Percentiles rank a stretch among this genome's conserved stretches.
Evolutionary conservation across 805 yeast species (phyloP).

Genomic region (Zygoascus bituminiphila): DNA sequence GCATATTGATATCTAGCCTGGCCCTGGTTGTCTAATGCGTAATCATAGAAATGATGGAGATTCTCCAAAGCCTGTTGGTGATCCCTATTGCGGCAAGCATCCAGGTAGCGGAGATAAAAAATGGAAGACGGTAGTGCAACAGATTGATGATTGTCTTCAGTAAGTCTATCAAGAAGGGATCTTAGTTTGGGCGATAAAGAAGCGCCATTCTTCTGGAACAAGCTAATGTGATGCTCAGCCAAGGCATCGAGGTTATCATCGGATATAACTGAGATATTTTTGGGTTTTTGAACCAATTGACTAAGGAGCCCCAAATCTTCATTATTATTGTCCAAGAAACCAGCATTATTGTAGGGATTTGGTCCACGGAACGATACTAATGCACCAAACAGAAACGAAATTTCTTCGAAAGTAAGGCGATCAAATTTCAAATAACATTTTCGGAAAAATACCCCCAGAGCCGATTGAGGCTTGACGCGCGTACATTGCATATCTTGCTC

Average conservation of each 20-base stretch:
- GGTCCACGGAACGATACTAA: constrained; percentile 27
- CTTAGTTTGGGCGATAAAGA: constrained; percentile 35
- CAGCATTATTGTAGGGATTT: neutral
- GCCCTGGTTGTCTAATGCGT: constrained; percentile 59
- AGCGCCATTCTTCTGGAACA: constrained; percentile 40
- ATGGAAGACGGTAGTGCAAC: constrained; percentile 34
- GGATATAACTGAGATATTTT: neutral
- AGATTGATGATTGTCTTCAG: constrained; percentile 25
- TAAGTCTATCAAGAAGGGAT: constrained; percentile 31
- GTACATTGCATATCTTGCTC: neutral
- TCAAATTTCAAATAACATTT: constrained; percentile 26
- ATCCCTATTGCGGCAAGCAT: constrained; percentile 49
- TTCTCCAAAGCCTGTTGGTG: constrained; percentile 47
- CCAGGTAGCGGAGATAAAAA: constrained; percentile 54
- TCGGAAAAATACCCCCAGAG: constrained; percentile 19
- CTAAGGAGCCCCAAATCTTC: constrained; percentile 2
- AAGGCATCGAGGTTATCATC: constrained; percentile 24
- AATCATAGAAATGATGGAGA: constrained; percentile 58
- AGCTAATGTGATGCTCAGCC: constrained; percentile 41
- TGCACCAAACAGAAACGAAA: constrained; percentile 33
- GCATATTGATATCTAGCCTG: constrained; percentile 70
- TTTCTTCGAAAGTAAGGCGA: constrained; percentile 38
- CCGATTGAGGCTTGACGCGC: constrained; percentile 10
- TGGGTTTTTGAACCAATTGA: neutral
- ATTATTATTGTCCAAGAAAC: neutral